These are phyloP conservation scores for Allium cepa DNA, from an alignment of 106 monocot species.

Conservation along the genomic window DNA sequence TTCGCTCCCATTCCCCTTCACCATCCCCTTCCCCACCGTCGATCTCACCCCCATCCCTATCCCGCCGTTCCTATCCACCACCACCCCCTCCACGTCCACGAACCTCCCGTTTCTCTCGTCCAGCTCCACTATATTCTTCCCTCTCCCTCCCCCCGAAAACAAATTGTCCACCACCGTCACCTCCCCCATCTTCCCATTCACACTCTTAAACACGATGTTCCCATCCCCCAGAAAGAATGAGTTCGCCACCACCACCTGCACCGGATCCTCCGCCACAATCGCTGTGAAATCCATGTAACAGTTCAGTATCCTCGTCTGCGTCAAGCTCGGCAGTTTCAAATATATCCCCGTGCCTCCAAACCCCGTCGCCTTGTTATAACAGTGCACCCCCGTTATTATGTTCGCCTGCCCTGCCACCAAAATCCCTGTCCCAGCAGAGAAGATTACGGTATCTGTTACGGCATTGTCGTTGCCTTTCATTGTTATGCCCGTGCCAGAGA, in stretches of 20 bases:
- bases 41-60: conserved; percentile 22
- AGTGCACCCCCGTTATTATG: conserved; percentile 41
- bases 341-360: conserved; percentile 44
- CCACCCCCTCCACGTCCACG: conserved; percentile 26
- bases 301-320: conserved; percentile 39
- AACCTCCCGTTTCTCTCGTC: conserved; percentile 18
- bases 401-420: conserved; percentile 47
- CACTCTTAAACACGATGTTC: conserved; percentile 27
- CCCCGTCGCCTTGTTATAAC: conserved; percentile 53
- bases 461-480: conserved; percentile 43
- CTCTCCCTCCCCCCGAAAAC: conserved; percentile 24
- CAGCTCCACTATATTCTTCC: conserved; percentile 12
- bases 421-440: conserved; percentile 36
- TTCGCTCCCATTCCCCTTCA: conserved; percentile 12
- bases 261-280: conserved; percentile 45
- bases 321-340: conserved; percentile 17
- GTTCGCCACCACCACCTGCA: conserved; percentile 24
- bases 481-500: conserved; percentile 34
- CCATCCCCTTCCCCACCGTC: conserved; percentile 21
- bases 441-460: conserved; percentile 52
- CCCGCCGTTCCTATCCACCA: conserved; percentile 30
- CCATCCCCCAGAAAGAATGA: conserved; percentile 45
- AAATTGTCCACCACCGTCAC: conserved; percentile 43
- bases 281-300: conserved; percentile 53
- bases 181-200: conserved; percentile 24